phyloP scores from a whole-genome alignment of 139 green algal species.

The Chlamydomonas schloesseri region DNA sequence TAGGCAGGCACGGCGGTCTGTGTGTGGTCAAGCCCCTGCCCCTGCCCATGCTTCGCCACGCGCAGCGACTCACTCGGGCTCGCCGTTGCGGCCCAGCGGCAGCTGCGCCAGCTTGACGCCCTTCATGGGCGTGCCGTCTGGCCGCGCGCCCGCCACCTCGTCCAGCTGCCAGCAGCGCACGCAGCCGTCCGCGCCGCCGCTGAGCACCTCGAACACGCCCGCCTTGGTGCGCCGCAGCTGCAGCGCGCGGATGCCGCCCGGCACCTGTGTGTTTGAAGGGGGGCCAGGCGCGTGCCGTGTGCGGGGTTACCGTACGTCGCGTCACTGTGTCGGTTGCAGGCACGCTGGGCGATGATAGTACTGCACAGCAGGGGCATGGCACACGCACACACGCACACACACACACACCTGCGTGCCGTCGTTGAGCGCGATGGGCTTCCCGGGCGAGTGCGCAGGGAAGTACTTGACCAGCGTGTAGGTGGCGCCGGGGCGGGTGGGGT shows the following conservation, averaged over 20 bases:
- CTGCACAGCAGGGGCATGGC: no score
- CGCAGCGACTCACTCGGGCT: no score
- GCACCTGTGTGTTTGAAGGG: constrained; percentile 12
- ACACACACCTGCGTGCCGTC: constrained; percentile 60
- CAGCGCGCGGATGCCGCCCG: constrained; percentile 51
- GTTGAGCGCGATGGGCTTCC: constrained; percentile 48
- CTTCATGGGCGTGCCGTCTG: constrained; percentile 40
- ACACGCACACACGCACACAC: no score
- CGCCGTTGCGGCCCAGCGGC: no score
- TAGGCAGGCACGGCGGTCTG: no score
- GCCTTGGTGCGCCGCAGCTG: constrained; percentile 19
- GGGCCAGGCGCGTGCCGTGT: no score
- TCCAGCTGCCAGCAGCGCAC: constrained; percentile 45
- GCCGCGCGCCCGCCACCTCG: constrained; percentile 35
- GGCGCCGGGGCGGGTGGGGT: constrained; percentile 59
- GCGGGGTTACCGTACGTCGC: no score
- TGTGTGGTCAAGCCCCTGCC: no score
- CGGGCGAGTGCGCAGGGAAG: constrained; percentile 57
- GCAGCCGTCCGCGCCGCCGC: constrained; percentile 55
- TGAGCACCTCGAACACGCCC: constrained; percentile 37
- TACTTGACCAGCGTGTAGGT: constrained; percentile 59
- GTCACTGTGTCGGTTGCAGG: no score
- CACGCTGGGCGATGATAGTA: no score
- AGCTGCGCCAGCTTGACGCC: constrained; percentile 30
- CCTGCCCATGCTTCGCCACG: no score